These are phyloP conservation scores for Cercospora beticola DNA, from an alignment of 2,329 filamentous ascomycete species.

Conservation along the genomic window DNA sequence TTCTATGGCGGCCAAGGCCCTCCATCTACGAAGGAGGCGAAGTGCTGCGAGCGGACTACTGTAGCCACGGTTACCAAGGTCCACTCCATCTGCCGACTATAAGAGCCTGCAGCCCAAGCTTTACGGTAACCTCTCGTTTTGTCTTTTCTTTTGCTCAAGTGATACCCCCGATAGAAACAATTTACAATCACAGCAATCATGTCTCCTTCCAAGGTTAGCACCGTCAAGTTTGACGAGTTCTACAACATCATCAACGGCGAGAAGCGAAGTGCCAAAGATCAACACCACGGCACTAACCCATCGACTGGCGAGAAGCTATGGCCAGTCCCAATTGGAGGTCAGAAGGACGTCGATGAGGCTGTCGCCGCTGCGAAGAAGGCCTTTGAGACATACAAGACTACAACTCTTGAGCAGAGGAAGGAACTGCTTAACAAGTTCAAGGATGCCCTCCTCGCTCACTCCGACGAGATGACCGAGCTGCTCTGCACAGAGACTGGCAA, in stretches of 20 bases:
- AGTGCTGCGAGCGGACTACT: not conserved
- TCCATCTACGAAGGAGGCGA: not conserved
- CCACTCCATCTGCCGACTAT: conserved; percentile 14
- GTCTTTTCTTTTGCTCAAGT: not conserved
- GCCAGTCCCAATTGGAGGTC: conserved; percentile 39
- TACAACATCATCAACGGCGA: conserved; percentile 43
- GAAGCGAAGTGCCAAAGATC: conserved; percentile 33
- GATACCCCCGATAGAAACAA: not conserved
- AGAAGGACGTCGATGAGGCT: conserved; percentile 43
- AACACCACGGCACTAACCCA: conserved; percentile 39
- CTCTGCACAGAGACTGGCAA: conserved; percentile 42
- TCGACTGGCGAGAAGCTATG: conserved; percentile 40
- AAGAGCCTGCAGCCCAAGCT: conserved; percentile 9
- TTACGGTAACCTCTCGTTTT: not conserved
- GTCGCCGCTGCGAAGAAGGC: conserved; percentile 40
- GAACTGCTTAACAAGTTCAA: conserved; percentile 37
- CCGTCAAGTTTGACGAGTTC: conserved; percentile 41
- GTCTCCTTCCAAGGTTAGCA: conserved; percentile 47
- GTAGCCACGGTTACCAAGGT: conserved; percentile 8
- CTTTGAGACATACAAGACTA: conserved; percentile 38
- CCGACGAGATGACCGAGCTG: conserved; percentile 39
- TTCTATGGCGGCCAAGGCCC: not conserved
- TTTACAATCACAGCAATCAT: conserved; percentile 34
- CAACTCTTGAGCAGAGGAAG: conserved; percentile 40
- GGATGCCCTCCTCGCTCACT: conserved; percentile 36